These are phyloP conservation scores for Pichia ethanolica DNA, from an alignment of 805 yeast species.

Conservation along the genomic window DNA sequence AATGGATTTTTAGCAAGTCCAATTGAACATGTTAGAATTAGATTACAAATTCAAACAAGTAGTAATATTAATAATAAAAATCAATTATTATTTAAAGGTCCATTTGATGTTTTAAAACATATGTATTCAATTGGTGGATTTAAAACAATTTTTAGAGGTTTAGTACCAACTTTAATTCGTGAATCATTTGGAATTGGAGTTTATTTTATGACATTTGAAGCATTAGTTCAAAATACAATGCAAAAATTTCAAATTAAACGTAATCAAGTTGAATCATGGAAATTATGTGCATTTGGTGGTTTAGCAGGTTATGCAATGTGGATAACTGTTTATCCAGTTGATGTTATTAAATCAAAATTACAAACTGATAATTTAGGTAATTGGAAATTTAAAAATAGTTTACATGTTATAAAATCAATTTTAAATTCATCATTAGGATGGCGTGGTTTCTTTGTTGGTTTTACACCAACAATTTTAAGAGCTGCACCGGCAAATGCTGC, in stretches of 20 bases:
- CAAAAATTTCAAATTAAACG: slow-evolving; percentile 41
- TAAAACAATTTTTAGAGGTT: slow-evolving; percentile 58
- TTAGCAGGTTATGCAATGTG: slow-evolving; percentile 87
- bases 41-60: slow-evolving; percentile 80
- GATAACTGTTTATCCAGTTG: slow-evolving; percentile 80
- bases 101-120: slow-evolving; percentile 60
- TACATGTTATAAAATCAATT: slow-evolving; percentile 53
- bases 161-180: slow-evolving; percentile 73
- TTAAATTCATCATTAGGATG: slow-evolving; percentile 52
- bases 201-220: slow-evolving; percentile 88
- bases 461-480: slow-evolving; percentile 84
- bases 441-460: slow-evolving; percentile 82
- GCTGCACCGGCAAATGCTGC: slow-evolving; percentile 99
- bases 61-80: slow-evolving; percentile 23
- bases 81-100: slow-evolving; percentile 47
- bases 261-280: slow-evolving; percentile 79
- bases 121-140: slow-evolving; percentile 48
- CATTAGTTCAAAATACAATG: slow-evolving; percentile 64
- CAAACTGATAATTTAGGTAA: slow-evolving; percentile 62
- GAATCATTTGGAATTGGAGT: slow-evolving; percentile 85
- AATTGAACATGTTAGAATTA: slow-evolving; percentile 89
- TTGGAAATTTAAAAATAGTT: slow-evolving; percentile 52
- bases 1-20: slow-evolving; percentile 88
- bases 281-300: slow-evolving; percentile 82
- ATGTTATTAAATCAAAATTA: slow-evolving; percentile 82